A percentile compares a stretch with the other conserved stretches of the same genome.
Evolutionary conservation across 2,329 filamentous ascomycete genomes (phyloP).

Genomic region (Phyllosticta citriasiana): DNA sequence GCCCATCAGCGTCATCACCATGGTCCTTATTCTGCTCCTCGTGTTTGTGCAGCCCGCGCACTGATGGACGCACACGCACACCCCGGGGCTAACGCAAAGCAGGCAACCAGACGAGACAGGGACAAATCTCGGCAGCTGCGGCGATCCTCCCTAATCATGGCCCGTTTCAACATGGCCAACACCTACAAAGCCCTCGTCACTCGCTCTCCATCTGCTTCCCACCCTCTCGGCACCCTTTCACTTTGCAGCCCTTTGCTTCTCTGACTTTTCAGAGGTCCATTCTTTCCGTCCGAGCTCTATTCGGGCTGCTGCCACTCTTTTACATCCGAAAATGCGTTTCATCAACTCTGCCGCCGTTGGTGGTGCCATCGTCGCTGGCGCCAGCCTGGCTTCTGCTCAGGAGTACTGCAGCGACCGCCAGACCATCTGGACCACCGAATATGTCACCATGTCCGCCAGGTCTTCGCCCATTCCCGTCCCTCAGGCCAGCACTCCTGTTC

Average conservation of each 20-base stretch:
- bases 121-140: not conserved
- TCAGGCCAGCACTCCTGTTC: not conserved
- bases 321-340: slow-evolving; percentile 1
- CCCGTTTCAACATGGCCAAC: not conserved
- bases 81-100: not conserved
- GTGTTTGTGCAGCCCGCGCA: not conserved
- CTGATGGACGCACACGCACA: not conserved
- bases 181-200: not conserved
- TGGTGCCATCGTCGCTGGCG: slow-evolving; percentile 6
- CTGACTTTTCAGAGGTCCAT: slow-evolving; percentile 11
- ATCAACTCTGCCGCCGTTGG: slow-evolving; percentile 6
- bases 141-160: not conserved
- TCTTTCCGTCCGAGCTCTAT: not conserved
- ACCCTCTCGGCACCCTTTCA: not conserved
- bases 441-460: slow-evolving; percentile 3
- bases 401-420: slow-evolving; percentile 8
- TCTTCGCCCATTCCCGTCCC: not conserved
- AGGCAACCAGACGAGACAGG: not conserved
- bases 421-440: slow-evolving; percentile 5
- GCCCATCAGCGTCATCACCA: not conserved
- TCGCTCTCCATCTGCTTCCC: not conserved
- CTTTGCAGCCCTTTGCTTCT: slow-evolving; percentile 2
- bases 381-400: slow-evolving; percentile 5
- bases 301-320: slow-evolving; percentile 4
- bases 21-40: not conserved